Conservation (phyloP, 73 alveolate genomes). For the Paramecium pentaurelia region DNA sequence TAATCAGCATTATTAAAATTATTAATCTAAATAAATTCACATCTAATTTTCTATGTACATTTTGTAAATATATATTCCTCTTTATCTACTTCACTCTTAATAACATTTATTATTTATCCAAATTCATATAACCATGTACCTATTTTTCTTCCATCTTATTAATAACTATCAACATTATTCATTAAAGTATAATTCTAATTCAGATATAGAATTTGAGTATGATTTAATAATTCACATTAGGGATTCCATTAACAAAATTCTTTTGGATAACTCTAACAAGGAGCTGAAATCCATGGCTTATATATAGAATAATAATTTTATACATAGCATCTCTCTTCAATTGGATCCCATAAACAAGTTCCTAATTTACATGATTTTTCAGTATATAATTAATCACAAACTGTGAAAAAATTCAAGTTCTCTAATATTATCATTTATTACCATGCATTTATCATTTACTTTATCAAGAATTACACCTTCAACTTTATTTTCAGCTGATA, state of each 20-base stretch:
- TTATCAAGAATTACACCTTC: background rate
- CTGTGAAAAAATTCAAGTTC: background rate
- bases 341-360: constrained; percentile 34
- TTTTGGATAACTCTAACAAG: background rate
- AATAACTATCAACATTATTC: background rate
- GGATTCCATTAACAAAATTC: background rate
- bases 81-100: no score
- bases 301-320: background rate
- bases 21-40: background rate
- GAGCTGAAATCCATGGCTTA: background rate
- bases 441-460: background rate
- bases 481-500: background rate
- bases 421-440: background rate
- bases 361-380: background rate
- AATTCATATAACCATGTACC: constrained; percentile 33
- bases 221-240: background rate
- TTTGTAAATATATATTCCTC: background rate
- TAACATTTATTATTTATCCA: background rate
- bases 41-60: background rate
- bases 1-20: background rate
- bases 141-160: background rate
- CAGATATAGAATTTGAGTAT: background rate
- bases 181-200: background rate
- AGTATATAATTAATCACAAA: background rate
- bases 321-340: background rate